These are phyloP conservation scores for Cyanodermella asteris DNA, from an alignment of 2,329 filamentous ascomycete genomes.

Conservation along the genomic window DNA sequence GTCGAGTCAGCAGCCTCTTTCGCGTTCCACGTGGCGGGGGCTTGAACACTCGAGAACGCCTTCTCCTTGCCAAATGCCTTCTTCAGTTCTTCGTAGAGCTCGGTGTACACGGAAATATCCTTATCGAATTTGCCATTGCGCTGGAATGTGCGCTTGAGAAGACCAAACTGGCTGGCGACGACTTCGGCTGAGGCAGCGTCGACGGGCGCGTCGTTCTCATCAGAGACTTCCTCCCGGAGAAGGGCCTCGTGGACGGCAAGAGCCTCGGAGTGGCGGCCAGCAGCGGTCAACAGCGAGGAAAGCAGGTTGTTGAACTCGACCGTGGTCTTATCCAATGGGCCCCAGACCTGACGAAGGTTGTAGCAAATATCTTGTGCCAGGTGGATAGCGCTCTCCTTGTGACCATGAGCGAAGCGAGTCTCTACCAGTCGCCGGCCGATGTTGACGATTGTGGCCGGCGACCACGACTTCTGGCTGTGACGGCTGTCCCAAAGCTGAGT, in stretches of 20 bases:
- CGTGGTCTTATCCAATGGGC: slow-evolving; percentile 24
- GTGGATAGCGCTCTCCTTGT: slow-evolving; percentile 21
- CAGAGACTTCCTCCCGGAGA: slow-evolving; percentile 9
- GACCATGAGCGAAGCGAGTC: slow-evolving; percentile 27
- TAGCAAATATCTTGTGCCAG: slow-evolving; percentile 33
- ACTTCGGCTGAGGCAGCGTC: slow-evolving; percentile 9
- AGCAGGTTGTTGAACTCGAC: slow-evolving; percentile 28
- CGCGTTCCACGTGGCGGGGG: too few relatives aligned
- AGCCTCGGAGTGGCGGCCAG: slow-evolving; percentile 17
- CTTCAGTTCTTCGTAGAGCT: too few relatives aligned
- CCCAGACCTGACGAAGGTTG: slow-evolving; percentile 31
- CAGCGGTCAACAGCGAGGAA: slow-evolving; percentile 25
- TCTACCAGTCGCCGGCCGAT: slow-evolving; percentile 31
- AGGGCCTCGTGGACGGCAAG: slow-evolving; percentile 11
- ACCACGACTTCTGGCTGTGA: slow-evolving; percentile 23
- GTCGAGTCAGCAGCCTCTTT: too few relatives aligned
- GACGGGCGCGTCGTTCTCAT: slow-evolving; percentile 11
- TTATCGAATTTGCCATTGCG: slow-evolving; percentile 18
- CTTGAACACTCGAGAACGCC: too few relatives aligned
- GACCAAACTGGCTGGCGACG: slow-evolving; percentile 16
- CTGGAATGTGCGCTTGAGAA: slow-evolving; percentile 19
- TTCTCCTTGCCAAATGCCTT: too few relatives aligned
- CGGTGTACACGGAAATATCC: too few relatives aligned
- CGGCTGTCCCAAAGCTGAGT: slow-evolving; percentile 25
- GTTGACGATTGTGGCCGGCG: slow-evolving; percentile 23